These are phyloP conservation scores for Pyrus communis DNA, from an alignment of 306 rosid genomes.

Conservation along the genomic window DNA sequence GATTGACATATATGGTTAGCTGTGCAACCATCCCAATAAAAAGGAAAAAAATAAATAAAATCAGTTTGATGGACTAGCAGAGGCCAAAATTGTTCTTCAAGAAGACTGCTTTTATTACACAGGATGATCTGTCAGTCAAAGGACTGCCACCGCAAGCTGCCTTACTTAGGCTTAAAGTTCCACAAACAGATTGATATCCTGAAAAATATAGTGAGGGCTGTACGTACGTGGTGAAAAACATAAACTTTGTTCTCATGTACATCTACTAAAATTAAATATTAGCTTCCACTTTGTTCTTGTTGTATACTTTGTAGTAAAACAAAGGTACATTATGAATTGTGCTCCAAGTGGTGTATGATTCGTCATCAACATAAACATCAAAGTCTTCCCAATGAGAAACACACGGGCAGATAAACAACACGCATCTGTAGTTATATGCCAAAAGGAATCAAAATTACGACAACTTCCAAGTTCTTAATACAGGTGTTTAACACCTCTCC, in stretches of 20 bases:
- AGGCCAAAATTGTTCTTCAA: neutral
- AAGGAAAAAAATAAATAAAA: neutral
- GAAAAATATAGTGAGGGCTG: neutral
- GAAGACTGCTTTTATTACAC: neutral
- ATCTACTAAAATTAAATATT: neutral
- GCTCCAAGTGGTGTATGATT: neutral
- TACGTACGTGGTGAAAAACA: neutral
- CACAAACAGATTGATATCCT: neutral
- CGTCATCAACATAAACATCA: neutral
- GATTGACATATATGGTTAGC: slow-evolving; percentile 1
- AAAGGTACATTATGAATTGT: neutral
- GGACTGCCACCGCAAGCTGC: neutral
- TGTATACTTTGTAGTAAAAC: neutral
- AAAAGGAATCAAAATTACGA: neutral
- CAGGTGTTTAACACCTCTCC: neutral
- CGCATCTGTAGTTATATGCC: neutral
- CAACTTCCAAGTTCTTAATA: neutral
- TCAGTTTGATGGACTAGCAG: neutral
- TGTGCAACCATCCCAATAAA: neutral
- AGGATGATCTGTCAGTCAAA: neutral
- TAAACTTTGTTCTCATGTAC: neutral
- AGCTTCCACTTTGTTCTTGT: neutral
- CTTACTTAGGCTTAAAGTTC: neutral
- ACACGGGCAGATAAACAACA: neutral
- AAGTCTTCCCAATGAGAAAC: neutral